Conservation (phyloP, 2,329 filamentous ascomycete species). For the Cercospora sojina region DNA sequence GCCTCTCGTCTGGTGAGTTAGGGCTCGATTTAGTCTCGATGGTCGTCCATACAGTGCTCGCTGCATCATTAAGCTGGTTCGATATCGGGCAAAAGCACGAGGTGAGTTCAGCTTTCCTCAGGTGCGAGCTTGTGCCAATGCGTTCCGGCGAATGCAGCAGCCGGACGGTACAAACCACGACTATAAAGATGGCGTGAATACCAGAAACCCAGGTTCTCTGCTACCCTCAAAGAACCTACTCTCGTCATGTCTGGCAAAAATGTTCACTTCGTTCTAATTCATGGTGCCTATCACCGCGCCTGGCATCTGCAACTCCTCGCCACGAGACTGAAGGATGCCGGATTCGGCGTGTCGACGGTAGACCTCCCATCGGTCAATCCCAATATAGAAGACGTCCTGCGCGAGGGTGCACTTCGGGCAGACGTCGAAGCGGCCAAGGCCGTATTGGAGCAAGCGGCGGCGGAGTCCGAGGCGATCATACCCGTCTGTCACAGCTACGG, state of each 20-base stretch:
- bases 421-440: constrained; percentile 22
- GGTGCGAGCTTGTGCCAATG: not conserved
- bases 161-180: not conserved
- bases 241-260: constrained; percentile 18
- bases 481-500: constrained; percentile 27
- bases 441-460: constrained; percentile 22
- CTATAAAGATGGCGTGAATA: not conserved
- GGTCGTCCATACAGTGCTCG: not conserved
- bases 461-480: constrained; percentile 19
- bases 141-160: not conserved
- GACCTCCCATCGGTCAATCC: constrained; percentile 21
- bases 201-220: not conserved
- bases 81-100: not conserved
- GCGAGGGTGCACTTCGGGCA: constrained; percentile 8
- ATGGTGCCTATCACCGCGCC: constrained; percentile 24
- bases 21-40: not conserved
- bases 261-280: constrained; percentile 26
- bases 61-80: not conserved
- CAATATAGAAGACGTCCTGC: not conserved
- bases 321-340: constrained; percentile 17
- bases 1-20: not conserved
- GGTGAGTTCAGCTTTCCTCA: not conserved
- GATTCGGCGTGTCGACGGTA: constrained; percentile 20
- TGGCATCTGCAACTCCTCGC: constrained; percentile 21
- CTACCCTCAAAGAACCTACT: not conserved